Conservation (phyloP, 257 asterid genomes). For the Penstemon davidsonii region DNA sequence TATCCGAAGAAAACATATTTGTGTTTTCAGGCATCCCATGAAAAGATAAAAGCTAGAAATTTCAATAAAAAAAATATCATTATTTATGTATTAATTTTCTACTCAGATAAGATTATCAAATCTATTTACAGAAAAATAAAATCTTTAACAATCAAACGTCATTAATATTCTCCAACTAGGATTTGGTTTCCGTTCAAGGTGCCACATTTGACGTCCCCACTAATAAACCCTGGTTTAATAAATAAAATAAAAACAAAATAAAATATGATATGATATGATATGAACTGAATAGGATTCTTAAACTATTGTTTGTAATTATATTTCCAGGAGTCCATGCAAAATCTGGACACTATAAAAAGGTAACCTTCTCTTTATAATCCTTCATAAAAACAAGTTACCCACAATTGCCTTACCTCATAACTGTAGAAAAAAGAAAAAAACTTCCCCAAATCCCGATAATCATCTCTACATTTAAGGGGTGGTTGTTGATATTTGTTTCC, state of each 20-base stretch:
- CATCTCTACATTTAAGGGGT: background rate
- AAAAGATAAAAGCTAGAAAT: too few relatives aligned
- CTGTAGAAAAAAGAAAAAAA: background rate
- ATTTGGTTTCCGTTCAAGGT: too few relatives aligned
- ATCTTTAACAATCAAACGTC: too few relatives aligned
- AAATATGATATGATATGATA: background rate
- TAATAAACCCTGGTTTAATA: too few relatives aligned
- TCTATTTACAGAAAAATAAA: too few relatives aligned
- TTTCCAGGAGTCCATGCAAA: conserved; percentile 20
- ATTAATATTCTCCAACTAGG: too few relatives aligned
- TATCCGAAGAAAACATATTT: too few relatives aligned
- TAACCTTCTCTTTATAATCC: background rate
- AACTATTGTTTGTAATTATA: background rate
- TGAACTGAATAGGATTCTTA: background rate
- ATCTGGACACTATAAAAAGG: conserved; percentile 34
- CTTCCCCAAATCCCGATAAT: background rate
- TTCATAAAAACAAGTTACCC: background rate
- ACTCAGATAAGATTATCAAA: too few relatives aligned
- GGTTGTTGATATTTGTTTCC: background rate
- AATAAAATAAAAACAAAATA: background rate
- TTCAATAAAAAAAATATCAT: too few relatives aligned
- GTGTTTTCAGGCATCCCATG: too few relatives aligned
- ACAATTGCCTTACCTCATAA: conserved; percentile 12
- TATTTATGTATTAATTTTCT: too few relatives aligned
- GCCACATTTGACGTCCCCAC: too few relatives aligned